Percentiles rank a stretch among this genome's conserved stretches.
Conservation (phyloP, 257 asterid species). For the Solanum chiquidenum region DNA sequence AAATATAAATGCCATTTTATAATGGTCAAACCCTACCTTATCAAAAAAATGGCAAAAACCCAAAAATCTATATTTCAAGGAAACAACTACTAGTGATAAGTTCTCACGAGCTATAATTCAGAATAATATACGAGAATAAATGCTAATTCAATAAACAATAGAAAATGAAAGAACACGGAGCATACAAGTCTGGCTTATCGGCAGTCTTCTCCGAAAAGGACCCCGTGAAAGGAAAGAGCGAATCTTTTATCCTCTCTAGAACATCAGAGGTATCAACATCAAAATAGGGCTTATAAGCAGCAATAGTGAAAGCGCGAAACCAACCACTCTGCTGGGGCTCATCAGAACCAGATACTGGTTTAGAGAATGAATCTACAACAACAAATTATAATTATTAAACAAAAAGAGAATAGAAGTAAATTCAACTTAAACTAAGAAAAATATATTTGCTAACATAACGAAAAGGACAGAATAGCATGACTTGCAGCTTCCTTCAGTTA, state of each 20-base stretch:
- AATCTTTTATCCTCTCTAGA: constrained; percentile 79
- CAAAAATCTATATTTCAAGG: not conserved
- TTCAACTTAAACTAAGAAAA: not conserved
- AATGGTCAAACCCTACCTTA: not conserved
- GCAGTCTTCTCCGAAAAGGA: constrained; percentile 84
- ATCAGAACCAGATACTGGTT: constrained; percentile 64
- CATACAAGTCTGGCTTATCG: constrained; percentile 82
- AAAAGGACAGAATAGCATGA: not conserved
- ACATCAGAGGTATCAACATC: constrained; percentile 97
- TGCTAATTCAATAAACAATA: not conserved
- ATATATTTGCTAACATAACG: not conserved
- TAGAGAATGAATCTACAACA: constrained; percentile 71
- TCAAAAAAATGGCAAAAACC: not conserved
- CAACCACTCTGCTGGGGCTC: constrained; percentile 79
- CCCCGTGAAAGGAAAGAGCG: constrained; percentile 83
- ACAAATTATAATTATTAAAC: not conserved
- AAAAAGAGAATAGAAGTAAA: not conserved
- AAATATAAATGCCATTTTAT: not conserved
- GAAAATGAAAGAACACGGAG: not conserved
- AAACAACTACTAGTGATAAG: not conserved
- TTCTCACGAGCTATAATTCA: not conserved
- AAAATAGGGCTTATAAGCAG: constrained; percentile 90
- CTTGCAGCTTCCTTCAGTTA: not conserved
- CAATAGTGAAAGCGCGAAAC: constrained; percentile 72
- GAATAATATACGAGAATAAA: not conserved